phyloP scores from a whole-genome alignment of 495 filamentous ascomycete species.

The Daldinia bambusicola region DNA sequence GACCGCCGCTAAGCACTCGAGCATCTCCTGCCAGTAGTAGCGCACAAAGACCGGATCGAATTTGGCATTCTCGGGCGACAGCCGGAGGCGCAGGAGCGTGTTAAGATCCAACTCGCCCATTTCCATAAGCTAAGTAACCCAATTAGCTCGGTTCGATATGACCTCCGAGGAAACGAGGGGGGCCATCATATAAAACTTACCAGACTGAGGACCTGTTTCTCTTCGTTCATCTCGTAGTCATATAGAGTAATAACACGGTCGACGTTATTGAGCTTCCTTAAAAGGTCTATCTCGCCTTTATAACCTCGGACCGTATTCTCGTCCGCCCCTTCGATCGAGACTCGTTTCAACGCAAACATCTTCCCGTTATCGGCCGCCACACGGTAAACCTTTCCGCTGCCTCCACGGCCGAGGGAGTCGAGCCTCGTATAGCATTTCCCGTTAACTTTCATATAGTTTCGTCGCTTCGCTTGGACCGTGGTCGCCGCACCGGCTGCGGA shows the following conservation, averaged over 20 bases:
- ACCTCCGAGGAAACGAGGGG: neutral
- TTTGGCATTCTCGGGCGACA: constrained; percentile 74
- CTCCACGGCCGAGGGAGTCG: constrained; percentile 89
- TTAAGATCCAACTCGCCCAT: constrained; percentile 96
- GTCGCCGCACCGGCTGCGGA: constrained; percentile 81
- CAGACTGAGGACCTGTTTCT: constrained; percentile 85
- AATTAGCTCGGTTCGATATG: constrained; percentile 19
- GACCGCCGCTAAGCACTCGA: constrained; percentile 90
- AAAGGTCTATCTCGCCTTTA: constrained; percentile 95
- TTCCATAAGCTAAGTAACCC: constrained; percentile 81
- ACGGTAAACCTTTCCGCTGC: constrained; percentile 91
- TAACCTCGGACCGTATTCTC: constrained; percentile 84
- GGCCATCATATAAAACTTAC: constrained; percentile 56
- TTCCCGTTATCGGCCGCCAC: constrained; percentile 97
- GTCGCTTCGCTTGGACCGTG: constrained; percentile 78
- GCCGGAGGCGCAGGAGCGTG: constrained; percentile 76
- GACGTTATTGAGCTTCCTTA: constrained; percentile 81
- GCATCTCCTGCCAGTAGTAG: constrained; percentile 99
- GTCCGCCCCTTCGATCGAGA: constrained; percentile 90
- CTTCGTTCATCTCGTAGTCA: constrained; percentile 91
- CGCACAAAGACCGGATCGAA: constrained; percentile 93
- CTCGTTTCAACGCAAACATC: constrained; percentile 91
- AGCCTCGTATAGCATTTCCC: constrained; percentile 89
- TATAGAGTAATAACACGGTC: constrained; percentile 89
- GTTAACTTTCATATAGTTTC: constrained; percentile 85